phyloP scores from a whole-genome alignment of 805 yeast genomes.

The Candida ascalaphidarum region DNA sequence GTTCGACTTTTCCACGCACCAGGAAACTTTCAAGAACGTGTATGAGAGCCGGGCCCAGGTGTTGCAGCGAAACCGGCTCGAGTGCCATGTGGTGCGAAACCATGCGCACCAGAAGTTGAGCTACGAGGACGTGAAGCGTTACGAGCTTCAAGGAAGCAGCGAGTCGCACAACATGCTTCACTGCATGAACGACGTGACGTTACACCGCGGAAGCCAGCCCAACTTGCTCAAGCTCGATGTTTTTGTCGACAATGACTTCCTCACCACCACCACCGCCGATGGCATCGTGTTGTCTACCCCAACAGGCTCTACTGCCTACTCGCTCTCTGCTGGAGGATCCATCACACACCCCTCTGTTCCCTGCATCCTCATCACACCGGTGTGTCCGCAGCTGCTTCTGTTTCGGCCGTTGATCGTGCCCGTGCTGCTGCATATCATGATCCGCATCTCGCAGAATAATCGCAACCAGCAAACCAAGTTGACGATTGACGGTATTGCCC shows the following conservation, averaged over 20 bases:
- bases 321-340: conserved; percentile 84
- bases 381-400: conserved; percentile 86
- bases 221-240: conserved; percentile 78
- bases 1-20: conserved; percentile 62
- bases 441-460: conserved; percentile 46
- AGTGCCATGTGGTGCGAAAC: conserved; percentile 54
- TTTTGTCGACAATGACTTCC: conserved; percentile 72
- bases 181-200: conserved; percentile 88
- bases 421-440: conserved; percentile 61
- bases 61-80: conserved; percentile 68
- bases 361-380: conserved; percentile 77
- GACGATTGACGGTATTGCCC: conserved; percentile 79
- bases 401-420: conserved; percentile 86
- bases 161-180: conserved; percentile 40
- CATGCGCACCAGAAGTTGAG: conserved; percentile 4
- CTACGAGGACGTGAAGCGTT: conserved; percentile 4
- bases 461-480: conserved; percentile 39
- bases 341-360: conserved; percentile 86
- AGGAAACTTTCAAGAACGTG: conserved; percentile 55
- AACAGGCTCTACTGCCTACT: conserved; percentile 92
- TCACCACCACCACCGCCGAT: conserved; percentile 89
- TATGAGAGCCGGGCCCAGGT: conserved; percentile 63
- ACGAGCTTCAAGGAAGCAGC: too few species aligned
- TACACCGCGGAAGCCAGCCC: conserved; percentile 86
- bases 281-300: conserved; percentile 85